Percentiles rank a stretch among this genome's conserved stretches.
These are phyloP conservation scores for Cytospora piceicola DNA, from an alignment of 2,329 filamentous ascomycete species.

Conservation along the genomic window DNA sequence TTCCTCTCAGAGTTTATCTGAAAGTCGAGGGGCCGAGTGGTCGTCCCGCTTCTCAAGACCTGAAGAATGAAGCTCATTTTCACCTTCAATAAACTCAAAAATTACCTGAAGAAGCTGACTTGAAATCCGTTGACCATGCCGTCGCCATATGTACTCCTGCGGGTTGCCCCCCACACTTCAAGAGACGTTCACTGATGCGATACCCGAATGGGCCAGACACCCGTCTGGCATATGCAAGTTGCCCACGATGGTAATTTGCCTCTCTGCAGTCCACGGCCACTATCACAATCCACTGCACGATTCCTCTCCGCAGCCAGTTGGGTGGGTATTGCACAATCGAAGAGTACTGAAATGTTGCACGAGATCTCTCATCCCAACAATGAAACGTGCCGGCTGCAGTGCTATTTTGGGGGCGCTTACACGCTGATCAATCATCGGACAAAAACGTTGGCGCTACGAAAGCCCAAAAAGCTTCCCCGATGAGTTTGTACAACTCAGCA, in stretches of 20 bases:
- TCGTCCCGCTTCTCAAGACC: constrained; percentile 30
- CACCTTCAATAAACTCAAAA: neutral
- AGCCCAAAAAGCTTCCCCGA: constrained; percentile 19
- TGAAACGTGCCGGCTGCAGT: constrained; percentile 22
- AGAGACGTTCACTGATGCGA: neutral
- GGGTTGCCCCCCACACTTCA: neutral
- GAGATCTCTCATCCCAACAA: constrained; percentile 18
- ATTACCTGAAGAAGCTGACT: constrained; percentile 1
- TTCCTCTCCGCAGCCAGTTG: neutral
- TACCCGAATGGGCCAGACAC: neutral
- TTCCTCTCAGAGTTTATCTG: constrained; percentile 8
- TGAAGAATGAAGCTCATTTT: neutral
- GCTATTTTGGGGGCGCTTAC: constrained; percentile 29
- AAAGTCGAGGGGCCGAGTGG: constrained; percentile 22
- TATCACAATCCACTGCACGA: neutral
- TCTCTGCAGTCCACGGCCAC: constrained; percentile 7
- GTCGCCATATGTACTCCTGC: constrained; percentile 3
- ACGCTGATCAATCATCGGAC: constrained; percentile 15
- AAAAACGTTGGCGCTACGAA: constrained; percentile 13
- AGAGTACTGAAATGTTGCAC: constrained; percentile 23
- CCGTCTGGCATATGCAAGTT: constrained; percentile 1
- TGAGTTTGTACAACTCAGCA: constrained; percentile 17
- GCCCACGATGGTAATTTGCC: neutral
- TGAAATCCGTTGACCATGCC: neutral
- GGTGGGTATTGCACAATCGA: constrained; percentile 17